A percentile compares a stretch with the other conserved stretches of the same genome.
phyloP scores from a whole-genome alignment of 2,329 filamentous ascomycete species.

The Fusarium siculi region DNA sequence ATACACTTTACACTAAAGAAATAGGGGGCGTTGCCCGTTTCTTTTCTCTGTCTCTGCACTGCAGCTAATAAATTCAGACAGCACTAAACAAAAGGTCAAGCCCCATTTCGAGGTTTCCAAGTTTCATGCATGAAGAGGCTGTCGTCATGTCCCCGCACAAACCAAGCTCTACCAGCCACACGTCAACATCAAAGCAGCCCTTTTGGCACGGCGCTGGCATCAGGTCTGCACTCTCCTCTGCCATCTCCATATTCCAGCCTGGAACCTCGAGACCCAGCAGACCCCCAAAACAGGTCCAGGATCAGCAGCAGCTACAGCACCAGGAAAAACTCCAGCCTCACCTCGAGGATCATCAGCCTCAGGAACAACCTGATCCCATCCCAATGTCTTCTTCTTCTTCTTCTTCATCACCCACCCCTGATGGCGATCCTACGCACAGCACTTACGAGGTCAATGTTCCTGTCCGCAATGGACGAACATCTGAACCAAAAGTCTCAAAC shows the following conservation, averaged over 20 bases:
- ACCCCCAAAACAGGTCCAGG: slow-evolving; percentile 15
- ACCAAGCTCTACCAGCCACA: slow-evolving; percentile 29
- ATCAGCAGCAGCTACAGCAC: neutral
- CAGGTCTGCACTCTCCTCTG: slow-evolving; percentile 22
- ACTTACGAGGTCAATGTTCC: slow-evolving; percentile 43
- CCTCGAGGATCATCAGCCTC: slow-evolving; percentile 4
- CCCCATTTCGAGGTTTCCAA: slow-evolving; percentile 5
- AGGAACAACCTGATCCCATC: neutral
- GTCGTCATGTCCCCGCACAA: slow-evolving; percentile 44
- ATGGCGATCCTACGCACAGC: slow-evolving; percentile 39
- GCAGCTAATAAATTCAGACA: neutral
- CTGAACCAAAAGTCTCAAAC: slow-evolving; percentile 26
- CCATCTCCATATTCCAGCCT: slow-evolving; percentile 18
- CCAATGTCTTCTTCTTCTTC: slow-evolving; percentile 8
- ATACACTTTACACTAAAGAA: neutral
- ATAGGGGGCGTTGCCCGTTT: neutral
- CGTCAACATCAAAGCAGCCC: slow-evolving; percentile 22
- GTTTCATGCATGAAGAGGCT: slow-evolving; percentile 17
- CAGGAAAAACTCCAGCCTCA: neutral
- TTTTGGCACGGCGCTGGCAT: slow-evolving; percentile 21
- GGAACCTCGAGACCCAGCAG: slow-evolving; percentile 13
- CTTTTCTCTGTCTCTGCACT: neutral
- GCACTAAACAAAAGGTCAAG: neutral
- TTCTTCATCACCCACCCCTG: slow-evolving; percentile 26
- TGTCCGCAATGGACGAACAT: slow-evolving; percentile 28